These are phyloP conservation scores for Nicotiana knightiana DNA, from an alignment of 257 asterid species.

Conservation along the genomic window DNA sequence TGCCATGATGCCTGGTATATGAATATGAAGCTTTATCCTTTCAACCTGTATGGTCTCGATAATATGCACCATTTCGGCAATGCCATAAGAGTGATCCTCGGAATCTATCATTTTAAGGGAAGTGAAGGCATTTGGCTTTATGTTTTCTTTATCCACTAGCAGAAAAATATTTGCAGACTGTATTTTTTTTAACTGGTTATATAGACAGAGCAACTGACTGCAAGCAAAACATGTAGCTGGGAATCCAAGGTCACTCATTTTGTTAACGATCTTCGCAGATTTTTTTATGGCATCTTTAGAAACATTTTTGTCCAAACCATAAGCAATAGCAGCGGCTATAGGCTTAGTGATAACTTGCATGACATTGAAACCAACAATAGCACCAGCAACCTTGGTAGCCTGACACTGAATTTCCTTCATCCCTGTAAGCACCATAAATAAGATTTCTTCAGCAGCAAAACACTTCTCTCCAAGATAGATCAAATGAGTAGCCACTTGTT, in stretches of 20 bases:
- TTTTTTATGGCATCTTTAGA: constrained; percentile 29
- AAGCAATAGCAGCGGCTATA: no score
- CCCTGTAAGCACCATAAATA: not conserved
- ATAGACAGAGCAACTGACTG: constrained; percentile 65
- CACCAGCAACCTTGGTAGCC: no score
- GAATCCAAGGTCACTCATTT: constrained; percentile 47
- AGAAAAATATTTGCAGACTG: constrained; percentile 57
- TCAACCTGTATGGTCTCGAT: constrained; percentile 54
- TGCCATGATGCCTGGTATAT: constrained; percentile 28
- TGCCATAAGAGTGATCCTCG: constrained; percentile 20
- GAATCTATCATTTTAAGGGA: constrained; percentile 36
- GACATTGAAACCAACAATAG: no score
- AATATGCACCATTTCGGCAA: constrained; percentile 35
- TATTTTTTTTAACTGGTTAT: constrained; percentile 46
- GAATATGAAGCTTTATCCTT: constrained; percentile 37
- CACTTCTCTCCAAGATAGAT: no score
- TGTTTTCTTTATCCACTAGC: constrained; percentile 60
- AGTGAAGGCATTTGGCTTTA: constrained; percentile 29
- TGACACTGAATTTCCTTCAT: no score
- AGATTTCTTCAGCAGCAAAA: no score
- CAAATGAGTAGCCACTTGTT: no score
- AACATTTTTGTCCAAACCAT: no score
- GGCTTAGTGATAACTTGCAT: no score
- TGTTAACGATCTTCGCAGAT: constrained; percentile 56
- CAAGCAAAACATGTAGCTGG: constrained; percentile 44